Percentiles rank a stretch among this genome's conserved stretches.
These are phyloP conservation scores for Acanthamoeba quina DNA, from an alignment of 208 protist genomes.

Conservation along the genomic window DNA sequence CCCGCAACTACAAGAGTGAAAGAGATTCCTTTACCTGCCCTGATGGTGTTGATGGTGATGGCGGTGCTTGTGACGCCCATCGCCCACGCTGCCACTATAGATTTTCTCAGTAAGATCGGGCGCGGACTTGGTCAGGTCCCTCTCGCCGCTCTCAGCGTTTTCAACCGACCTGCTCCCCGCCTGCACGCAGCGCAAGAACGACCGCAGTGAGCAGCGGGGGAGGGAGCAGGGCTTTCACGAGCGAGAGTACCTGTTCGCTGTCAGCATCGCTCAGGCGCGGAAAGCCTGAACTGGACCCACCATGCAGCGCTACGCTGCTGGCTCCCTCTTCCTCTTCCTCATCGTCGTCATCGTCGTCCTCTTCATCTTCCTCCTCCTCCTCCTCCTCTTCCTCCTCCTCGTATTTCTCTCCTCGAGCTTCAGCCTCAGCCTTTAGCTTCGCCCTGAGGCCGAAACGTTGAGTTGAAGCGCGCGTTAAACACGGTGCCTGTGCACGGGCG, in stretches of 20 bases:
- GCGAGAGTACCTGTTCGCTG: background rate
- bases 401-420: background rate
- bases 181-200: background rate
- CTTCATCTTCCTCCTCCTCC: slow-evolving; percentile 2
- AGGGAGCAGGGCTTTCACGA: background rate
- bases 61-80: background rate
- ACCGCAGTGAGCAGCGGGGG: background rate
- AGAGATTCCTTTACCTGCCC: background rate
- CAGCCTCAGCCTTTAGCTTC: background rate
- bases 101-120: background rate
- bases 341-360: slow-evolving; percentile 7
- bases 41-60: background rate
- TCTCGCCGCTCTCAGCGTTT: slow-evolving; percentile 27
- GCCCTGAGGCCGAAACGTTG: background rate
- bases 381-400: slow-evolving; percentile 12
- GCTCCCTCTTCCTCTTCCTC: slow-evolving; percentile 1
- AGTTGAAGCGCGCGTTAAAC: background rate
- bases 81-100: background rate
- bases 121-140: slow-evolving; percentile 3
- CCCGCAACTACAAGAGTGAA: background rate
- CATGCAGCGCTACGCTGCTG: background rate
- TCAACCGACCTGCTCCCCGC: background rate
- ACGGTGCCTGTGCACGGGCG: background rate
- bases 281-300: background rate
- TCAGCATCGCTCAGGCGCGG: background rate